Percentiles rank a stretch among this genome's conserved stretches.
Evolutionary conservation across 1,139 yeast genomes (phyloP).

Genomic region (Maudiozyma humilis): DNA sequence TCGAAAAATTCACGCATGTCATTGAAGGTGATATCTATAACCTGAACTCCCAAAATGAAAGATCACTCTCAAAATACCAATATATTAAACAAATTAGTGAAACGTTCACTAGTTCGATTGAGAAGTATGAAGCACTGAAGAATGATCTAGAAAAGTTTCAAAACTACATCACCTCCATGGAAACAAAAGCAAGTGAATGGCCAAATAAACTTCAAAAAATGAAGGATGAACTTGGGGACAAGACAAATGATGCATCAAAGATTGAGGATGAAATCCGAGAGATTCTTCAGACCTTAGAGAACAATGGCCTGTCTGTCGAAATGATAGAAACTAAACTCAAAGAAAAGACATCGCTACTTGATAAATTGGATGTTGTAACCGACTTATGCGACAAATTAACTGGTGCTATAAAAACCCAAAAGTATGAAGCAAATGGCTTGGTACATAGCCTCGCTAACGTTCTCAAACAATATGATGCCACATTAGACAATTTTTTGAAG

Average conservation of each 20-base stretch:
- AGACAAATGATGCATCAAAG: constrained; percentile 42
- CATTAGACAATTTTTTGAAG: constrained; percentile 36
- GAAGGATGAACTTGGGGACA: constrained; percentile 42
- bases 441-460: constrained; percentile 44
- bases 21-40: constrained; percentile 39
- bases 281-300: constrained; percentile 41
- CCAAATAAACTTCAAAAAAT: constrained; percentile 47
- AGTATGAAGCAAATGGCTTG: constrained; percentile 40
- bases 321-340: constrained; percentile 54
- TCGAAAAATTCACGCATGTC: constrained; percentile 39
- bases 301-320: constrained; percentile 50
- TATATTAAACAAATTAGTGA: constrained; percentile 34
- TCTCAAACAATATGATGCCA: constrained; percentile 30
- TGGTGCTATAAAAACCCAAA: constrained; percentile 39
- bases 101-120: constrained; percentile 40
- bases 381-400: constrained; percentile 35
- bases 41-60: constrained; percentile 36
- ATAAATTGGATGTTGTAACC: constrained; percentile 43
- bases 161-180: constrained; percentile 62
- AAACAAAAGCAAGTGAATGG: constrained; percentile 60
- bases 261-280: constrained; percentile 41
- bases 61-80: constrained; percentile 30
- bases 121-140: constrained; percentile 57
- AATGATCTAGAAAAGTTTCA: constrained; percentile 65
- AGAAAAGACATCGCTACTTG: constrained; percentile 43